These are phyloP conservation scores for Lepraria neglecta DNA, from an alignment of 495 filamentous ascomycete species.

Conservation along the genomic window DNA sequence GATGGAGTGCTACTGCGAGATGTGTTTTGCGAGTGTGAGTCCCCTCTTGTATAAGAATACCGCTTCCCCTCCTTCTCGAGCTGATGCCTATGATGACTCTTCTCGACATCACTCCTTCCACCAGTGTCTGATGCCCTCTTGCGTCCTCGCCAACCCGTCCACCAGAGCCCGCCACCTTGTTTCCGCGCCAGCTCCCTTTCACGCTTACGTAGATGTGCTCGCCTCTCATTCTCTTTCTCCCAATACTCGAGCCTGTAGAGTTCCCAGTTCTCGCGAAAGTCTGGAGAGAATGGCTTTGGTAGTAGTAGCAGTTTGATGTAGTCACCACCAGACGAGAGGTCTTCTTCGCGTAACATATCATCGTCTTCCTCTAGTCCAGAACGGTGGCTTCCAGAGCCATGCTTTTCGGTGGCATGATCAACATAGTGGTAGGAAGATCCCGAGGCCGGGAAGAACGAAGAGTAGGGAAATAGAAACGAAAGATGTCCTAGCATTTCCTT, in stretches of 20 bases:
- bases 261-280: constrained; percentile 97
- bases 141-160: constrained; percentile 60
- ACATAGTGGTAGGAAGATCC: constrained; percentile 62
- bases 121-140: constrained; percentile 34
- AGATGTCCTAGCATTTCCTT: constrained; percentile 62
- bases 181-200: constrained; percentile 59
- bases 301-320: constrained; percentile 84
- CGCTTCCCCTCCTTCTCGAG: constrained; percentile 35
- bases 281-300: constrained; percentile 89
- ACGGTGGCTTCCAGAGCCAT: constrained; percentile 27
- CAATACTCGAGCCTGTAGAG: constrained; percentile 88
- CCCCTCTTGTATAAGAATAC: constrained; percentile 39
- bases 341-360: constrained; percentile 56
- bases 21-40: constrained; percentile 43
- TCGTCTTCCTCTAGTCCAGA: constrained; percentile 52
- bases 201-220: constrained; percentile 58
- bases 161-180: constrained; percentile 77
- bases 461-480: constrained; percentile 40
- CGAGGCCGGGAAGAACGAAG: constrained; percentile 44
- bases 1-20: constrained; percentile 47
- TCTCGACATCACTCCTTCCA: constrained; percentile 30
- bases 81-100: constrained; percentile 34
- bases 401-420: constrained; percentile 47
- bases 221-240: constrained; percentile 91
- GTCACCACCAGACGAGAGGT: constrained; percentile 81